Evolutionary conservation across 2,329 filamentous ascomycete species (phyloP), one percentile per base, ranked within the genome.

Genomic region (Neofusicoccum sp.): DNA sequence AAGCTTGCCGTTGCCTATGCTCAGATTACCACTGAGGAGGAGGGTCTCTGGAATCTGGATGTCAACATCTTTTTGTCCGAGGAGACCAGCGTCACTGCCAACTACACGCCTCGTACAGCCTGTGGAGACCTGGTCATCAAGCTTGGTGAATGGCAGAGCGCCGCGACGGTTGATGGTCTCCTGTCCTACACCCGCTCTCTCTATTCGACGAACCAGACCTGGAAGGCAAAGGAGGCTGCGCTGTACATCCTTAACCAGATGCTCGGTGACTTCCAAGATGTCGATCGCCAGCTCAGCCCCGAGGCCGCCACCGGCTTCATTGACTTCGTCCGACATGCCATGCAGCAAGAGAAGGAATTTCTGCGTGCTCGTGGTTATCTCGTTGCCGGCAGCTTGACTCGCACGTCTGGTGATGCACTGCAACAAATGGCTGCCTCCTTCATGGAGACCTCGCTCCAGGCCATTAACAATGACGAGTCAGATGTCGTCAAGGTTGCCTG

Each of bases 21-120:
- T 11, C 91, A 93, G 65, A 96, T 99, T 67, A 93, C 90, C 1
- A 87, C 86, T 30, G 95, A 99, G 73, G 95, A 98, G 71, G 91
- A 97, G 76, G 91, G 90, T 6, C 78, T 99, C 8, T 99, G 95
- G 95, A 91, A 97, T 67, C 91, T 97, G 64, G 95, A 99, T 74
- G 89, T 96, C 66, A 98, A 96, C 62, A 84, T 99, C 2, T 99
- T 96, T 75, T 82, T 99, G 48, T 93, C 92, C 0, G 95, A 99
- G 75, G 93, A 98, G 77, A 93, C 91, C 1, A 93, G 92, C 2
- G 89, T 97, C 16, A 96, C 92, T 11, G 90, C 93, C 33, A 98
- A 98, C 74, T 99, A 98, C 77, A 97, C 95, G 0, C 90, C 95
- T 12, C 87, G 95, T 66, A 96, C 91, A 16, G 95, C 93, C 41